Evolutionary conservation across 345 rosid species (phyloP).

Genomic region (Populus pruinosa): DNA sequence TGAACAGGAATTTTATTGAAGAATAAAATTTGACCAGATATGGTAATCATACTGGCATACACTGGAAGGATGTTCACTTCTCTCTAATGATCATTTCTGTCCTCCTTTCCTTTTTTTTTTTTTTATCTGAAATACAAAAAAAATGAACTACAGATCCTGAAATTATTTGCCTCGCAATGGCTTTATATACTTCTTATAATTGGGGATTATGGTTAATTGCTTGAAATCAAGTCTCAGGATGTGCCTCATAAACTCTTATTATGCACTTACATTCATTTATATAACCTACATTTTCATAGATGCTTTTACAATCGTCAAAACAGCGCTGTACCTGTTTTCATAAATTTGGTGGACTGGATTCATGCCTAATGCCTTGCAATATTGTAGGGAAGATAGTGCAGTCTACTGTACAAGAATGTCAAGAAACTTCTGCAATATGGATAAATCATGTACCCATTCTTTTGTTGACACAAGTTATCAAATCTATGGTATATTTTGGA

Average conservation of each 20-base stretch:
- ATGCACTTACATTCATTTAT: not conserved
- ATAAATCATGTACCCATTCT: slow-evolving; percentile 23
- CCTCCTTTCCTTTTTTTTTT: too few relatives aligned
- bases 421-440: slow-evolving; percentile 76
- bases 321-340: not conserved
- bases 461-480: not conserved
- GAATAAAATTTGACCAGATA: not conserved
- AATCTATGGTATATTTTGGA: slow-evolving; percentile 4
- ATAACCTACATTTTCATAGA: not conserved
- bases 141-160: not conserved
- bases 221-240: not conserved
- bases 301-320: not conserved
- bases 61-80: not conserved
- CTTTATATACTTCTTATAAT: not conserved
- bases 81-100: not conserved
- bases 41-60: not conserved
- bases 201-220: not conserved
- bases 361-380: slow-evolving; percentile 7
- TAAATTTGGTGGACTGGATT: not conserved
- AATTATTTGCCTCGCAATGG: not conserved
- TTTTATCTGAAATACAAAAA: too few relatives aligned
- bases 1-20: not conserved
- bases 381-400: slow-evolving; percentile 79
- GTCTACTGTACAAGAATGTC: slow-evolving; percentile 83
- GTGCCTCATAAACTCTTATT: not conserved